phyloP scores from a whole-genome alignment of 805 yeast genomes.

The Zygoascus bituminiphila region DNA sequence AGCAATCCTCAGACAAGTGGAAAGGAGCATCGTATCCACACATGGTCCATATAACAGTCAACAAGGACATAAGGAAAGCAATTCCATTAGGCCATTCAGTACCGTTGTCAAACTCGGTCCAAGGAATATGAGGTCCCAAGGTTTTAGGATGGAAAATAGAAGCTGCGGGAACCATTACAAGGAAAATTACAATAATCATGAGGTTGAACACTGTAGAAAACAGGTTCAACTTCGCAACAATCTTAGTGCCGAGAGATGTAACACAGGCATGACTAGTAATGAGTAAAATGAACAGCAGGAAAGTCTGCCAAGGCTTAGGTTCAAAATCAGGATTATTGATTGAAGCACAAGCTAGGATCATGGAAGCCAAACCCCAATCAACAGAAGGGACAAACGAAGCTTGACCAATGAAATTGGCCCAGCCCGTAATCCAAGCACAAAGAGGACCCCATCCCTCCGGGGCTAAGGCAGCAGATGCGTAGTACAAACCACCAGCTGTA shows the following conservation, averaged over 20 bases:
- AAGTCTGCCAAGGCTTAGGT: conserved; percentile 42
- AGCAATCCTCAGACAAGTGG: conserved; percentile 61
- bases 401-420: conserved; percentile 58
- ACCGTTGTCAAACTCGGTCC: conserved; percentile 42
- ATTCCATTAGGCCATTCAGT: conserved; percentile 57
- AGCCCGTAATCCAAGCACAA: conserved; percentile 52
- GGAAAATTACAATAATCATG: conserved; percentile 42
- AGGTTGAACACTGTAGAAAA: conserved; percentile 41
- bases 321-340: conserved; percentile 33
- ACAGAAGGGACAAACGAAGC: conserved; percentile 54
- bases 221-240: conserved; percentile 43
- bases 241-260: conserved; percentile 44
- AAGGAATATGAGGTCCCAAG: conserved; percentile 40
- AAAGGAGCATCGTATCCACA: conserved; percentile 67
- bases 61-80: conserved; percentile 41
- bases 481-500: conserved; percentile 57
- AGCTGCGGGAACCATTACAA: conserved; percentile 42
- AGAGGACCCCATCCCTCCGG: conserved; percentile 45
- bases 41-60: conserved; percentile 41
- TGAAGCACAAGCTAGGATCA: conserved; percentile 44
- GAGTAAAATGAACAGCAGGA: conserved; percentile 42
- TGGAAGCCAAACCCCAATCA: conserved; percentile 44
- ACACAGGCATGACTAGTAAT: conserved; percentile 39
- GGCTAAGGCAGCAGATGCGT: conserved; percentile 54
- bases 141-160: conserved; percentile 29